Conservation (phyloP, 176 grass and related monocot species). For the Ananas comosus region DNA sequence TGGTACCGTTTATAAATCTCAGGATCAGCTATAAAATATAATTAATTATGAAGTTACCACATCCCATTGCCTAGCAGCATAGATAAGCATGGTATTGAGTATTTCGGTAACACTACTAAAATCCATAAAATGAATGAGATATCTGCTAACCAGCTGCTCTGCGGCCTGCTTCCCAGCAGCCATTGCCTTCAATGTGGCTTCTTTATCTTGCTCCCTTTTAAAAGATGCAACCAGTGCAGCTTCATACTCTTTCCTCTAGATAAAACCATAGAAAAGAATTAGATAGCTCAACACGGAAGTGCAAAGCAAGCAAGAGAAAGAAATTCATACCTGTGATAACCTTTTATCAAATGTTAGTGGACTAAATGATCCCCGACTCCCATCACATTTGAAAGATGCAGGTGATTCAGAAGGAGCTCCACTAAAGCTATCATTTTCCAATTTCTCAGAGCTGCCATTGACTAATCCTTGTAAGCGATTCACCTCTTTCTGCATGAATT, state of each 20-base stretch:
- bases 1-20: not conserved
- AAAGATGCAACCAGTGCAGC: constrained; percentile 67
- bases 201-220: constrained; percentile 69
- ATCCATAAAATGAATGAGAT: constrained; percentile 11
- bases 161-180: constrained; percentile 59
- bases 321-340: constrained; percentile 56
- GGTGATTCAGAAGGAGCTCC: constrained; percentile 45
- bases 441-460: constrained; percentile 26
- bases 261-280: constrained; percentile 25
- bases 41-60: not conserved
- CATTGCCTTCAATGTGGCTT: constrained; percentile 59
- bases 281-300: constrained; percentile 16
- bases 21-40: not conserved
- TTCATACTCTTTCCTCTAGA: constrained; percentile 75
- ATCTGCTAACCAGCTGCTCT: constrained; percentile 66
- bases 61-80: not conserved
- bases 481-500: constrained; percentile 69
- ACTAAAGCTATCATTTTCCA: constrained; percentile 26
- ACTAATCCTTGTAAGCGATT: constrained; percentile 51
- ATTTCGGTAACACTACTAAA: not conserved
- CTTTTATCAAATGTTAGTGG: constrained; percentile 83
- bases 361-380: constrained; percentile 48
- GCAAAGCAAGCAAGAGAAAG: constrained; percentile 3
- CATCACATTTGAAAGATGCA: constrained; percentile 67
- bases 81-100: not conserved